Percentiles rank a stretch among this genome's conserved stretches.
Evolutionary conservation across 176 grass and related monocot species (phyloP).

Genomic region (Aechmea fasciata): DNA sequence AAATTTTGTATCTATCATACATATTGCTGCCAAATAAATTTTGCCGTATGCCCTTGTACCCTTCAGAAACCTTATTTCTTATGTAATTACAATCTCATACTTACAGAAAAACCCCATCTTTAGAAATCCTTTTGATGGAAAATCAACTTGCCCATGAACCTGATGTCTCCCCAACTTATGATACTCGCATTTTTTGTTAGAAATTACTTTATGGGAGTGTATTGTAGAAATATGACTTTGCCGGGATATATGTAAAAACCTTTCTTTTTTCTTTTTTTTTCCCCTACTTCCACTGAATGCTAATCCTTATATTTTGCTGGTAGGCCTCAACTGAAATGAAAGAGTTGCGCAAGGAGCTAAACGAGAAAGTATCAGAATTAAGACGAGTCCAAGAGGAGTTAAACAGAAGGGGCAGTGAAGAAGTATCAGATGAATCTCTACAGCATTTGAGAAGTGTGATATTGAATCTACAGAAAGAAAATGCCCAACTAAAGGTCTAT

Average conservation of each 20-base stretch:
- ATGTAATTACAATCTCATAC: no score
- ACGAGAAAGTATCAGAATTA: conserved; percentile 57
- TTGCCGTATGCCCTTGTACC: not conserved
- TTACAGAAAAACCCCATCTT: no score
- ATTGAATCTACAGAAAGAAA: conserved; percentile 67
- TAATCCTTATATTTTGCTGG: conserved; percentile 12
- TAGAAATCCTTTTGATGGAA: no score
- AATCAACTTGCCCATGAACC: no score
- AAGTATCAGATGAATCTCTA: conserved; percentile 35
- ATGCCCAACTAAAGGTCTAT: conserved; percentile 63
- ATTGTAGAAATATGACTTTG: no score
- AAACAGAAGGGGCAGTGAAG: conserved; percentile 34
- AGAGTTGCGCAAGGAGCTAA: conserved; percentile 52
- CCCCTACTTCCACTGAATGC: not conserved
- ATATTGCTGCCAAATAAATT: not conserved
- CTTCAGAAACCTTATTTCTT: no score
- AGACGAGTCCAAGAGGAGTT: conserved; percentile 40
- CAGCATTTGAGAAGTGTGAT: conserved; percentile 44
- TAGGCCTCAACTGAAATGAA: conserved; percentile 51
- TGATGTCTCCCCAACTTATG: no score
- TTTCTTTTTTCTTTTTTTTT: not conserved
- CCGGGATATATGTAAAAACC: no score
- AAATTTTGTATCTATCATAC: no score
- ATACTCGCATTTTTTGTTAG: no score
- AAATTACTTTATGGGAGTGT: no score